Conservation (phyloP, 208 protist genomes). For the Leishmania amazonensis region DNA sequence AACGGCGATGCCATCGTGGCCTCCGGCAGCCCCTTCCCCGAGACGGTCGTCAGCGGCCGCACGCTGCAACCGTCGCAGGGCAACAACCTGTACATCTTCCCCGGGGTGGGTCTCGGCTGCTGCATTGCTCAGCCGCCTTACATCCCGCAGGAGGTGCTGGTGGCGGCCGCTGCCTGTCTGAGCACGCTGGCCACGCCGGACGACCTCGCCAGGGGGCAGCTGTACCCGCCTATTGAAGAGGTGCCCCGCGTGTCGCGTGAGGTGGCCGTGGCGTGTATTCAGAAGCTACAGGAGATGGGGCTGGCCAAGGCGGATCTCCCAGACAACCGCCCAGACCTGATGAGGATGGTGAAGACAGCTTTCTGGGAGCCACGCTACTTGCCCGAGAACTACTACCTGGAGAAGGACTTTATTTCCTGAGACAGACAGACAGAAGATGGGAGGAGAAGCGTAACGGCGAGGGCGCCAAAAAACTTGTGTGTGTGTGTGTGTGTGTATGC, state of each 20-base stretch:
- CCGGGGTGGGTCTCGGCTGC: conserved; percentile 94
- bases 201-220: conserved; percentile 50
- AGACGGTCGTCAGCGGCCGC: conserved; percentile 82
- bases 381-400: conserved; percentile 67
- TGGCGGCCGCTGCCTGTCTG: conserved; percentile 70
- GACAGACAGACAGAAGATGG: background rate
- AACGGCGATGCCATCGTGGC: conserved; percentile 95
- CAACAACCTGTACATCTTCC: conserved; percentile 98
- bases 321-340: conserved; percentile 40
- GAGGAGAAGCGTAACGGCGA: background rate
- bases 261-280: conserved; percentile 71
- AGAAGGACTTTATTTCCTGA: conserved; percentile 39
- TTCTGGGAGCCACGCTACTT: conserved; percentile 73
- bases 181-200: conserved; percentile 51
- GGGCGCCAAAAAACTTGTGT: background rate
- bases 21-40: conserved; percentile 95
- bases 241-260: conserved; percentile 71
- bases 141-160: conserved; percentile 93
- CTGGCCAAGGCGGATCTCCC: conserved; percentile 55
- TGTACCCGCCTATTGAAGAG: conserved; percentile 75
- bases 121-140: conserved; percentile 59
- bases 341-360: conserved; percentile 43
- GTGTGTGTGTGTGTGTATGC: background rate
- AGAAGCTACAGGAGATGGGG: conserved; percentile 61
- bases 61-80: conserved; percentile 91